Evolutionary conservation across 441 rosid species (phyloP).

Genomic region (Eruca vesicaria): DNA sequence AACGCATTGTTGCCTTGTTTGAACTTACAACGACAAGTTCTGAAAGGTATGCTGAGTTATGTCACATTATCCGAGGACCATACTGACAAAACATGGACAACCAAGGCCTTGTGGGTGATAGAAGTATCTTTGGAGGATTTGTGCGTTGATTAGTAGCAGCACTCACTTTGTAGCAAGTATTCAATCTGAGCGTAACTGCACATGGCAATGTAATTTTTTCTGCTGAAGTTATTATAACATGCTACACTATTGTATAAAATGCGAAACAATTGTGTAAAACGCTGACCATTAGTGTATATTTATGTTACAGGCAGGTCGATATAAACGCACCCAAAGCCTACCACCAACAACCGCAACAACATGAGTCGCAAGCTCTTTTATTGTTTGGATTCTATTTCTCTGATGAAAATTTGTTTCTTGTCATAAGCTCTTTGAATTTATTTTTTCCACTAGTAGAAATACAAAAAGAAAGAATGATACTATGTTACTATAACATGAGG

Average conservation of each 20-base stretch:
- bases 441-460: neutral
- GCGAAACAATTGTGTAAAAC: neutral
- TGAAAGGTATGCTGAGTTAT: no score
- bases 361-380: neutral
- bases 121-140: neutral
- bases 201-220: neutral
- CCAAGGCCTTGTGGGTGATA: no score
- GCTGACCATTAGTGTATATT: neutral
- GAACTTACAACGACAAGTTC: no score
- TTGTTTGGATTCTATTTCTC: neutral
- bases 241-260: neutral
- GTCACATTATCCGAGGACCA: no score
- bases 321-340: neutral
- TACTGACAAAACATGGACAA: no score
- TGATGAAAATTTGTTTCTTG: neutral
- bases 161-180: neutral
- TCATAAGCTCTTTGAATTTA: neutral
- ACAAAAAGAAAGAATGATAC: constrained; percentile 31
- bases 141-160: neutral
- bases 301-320: neutral
- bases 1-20: no score
- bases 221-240: neutral
- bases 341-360: no score
- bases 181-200: neutral
- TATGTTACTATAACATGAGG: constrained; percentile 21